Evolutionary conservation across 352 stramenopile species (phyloP), one percentile per base, ranked within the genome.

Genomic region (Albugo candida): DNA sequence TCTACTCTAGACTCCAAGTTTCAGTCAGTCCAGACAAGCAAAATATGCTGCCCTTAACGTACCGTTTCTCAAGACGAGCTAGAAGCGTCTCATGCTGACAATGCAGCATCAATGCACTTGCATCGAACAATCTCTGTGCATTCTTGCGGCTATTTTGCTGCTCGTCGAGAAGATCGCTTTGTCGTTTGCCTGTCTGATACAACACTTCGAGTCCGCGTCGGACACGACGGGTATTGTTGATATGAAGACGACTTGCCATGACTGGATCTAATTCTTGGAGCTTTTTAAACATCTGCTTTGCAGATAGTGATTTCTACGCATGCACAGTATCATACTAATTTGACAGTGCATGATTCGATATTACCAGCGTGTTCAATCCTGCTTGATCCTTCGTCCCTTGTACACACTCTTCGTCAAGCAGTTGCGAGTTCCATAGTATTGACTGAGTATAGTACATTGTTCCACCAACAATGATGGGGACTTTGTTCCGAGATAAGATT

Each of bases 391-490:
- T n/a, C 5, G 21, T 17, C 38, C 13, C 36, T 12, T 3, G 27
- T 16, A 27, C 20, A 19, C 14, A 3, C 5, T 51, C 43, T 24
- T 84, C 71, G 56, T 93, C 79, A 54, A 93, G 58, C 35, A 95
- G 47, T 50, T 91, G 74, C 0, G 77, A 77, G 31, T 83, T 80
- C 80, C 81, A 93, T 31, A 95, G 61, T 31, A 95, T 64, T 17
- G 75, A 79, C 53, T 95, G 83, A 45, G 82, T 89, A 61, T 95
- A 95, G 60, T 95, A 95, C 67, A 94, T 87, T 31, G 83, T 95
- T 41, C 83, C 83, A 20, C 83, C 83, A 11, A 94, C 83, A n/a
- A 95, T 62, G 40, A 95, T 87, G 2, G 83, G 83, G 34, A 94
- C 62, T 48, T 92, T 94, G 38, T 81, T 82, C n/a, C 78, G 62